These are phyloP conservation scores for Botrytis squamosa DNA, from an alignment of 2,329 filamentous ascomycete genomes.

Conservation along the genomic window DNA sequence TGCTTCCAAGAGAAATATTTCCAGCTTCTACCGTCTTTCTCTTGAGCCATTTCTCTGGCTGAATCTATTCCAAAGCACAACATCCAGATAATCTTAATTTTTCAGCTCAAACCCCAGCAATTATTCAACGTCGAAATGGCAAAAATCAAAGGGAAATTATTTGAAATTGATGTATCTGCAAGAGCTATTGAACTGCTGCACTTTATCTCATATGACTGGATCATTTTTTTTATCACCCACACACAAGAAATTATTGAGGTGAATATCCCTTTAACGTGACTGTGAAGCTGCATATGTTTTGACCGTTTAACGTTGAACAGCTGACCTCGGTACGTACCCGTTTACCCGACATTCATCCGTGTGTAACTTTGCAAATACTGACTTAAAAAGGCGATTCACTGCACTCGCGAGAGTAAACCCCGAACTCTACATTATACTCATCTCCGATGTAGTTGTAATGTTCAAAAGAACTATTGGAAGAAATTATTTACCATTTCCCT, in stretches of 20 bases:
- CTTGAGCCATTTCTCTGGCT: neutral
- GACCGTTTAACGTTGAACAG: neutral
- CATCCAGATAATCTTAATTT: neutral
- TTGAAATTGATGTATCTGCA: neutral
- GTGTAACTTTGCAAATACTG: neutral
- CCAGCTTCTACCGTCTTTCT: neutral
- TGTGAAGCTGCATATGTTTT: neutral
- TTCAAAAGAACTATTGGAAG: neutral
- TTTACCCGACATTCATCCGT: neutral
- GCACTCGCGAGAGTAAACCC: neutral
- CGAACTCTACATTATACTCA: neutral
- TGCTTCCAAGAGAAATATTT: neutral
- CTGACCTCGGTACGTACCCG: constrained; percentile 1
- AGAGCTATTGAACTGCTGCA: neutral
- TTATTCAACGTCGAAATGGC: neutral
- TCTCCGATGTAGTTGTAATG: neutral
- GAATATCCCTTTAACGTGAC: neutral
- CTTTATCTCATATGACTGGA: constrained; percentile 10
- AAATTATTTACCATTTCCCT: neutral
- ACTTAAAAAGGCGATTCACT: neutral
- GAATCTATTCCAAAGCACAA: neutral
- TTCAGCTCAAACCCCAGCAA: neutral
- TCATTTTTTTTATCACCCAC: neutral
- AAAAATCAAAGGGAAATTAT: neutral
- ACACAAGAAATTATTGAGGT: neutral